Evolutionary conservation across 768 basidiomycete species (phyloP), one percentile per base, ranked within the genome.

Genomic region (Boletus vinaceobasis): DNA sequence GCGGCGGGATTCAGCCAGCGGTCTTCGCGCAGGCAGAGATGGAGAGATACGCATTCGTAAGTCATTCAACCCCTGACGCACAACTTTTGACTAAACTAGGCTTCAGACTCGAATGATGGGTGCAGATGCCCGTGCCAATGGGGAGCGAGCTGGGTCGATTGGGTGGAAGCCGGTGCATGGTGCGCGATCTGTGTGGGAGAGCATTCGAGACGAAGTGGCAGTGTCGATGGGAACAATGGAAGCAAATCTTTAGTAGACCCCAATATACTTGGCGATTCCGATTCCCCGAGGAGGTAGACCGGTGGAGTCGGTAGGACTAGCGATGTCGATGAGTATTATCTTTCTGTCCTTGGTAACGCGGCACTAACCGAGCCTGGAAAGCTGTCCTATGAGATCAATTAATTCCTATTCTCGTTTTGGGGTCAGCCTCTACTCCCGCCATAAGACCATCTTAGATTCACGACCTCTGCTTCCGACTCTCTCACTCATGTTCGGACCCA

Each of bases 131-230:
- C 65, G 49, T 50, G 62, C 57, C 13, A 59, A 53, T 9, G 61
- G 65, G 21, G 60, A 64, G 39, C 62, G 60, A 5, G 58, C 58
- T 2, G 50, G 57, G 35, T 59, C 52, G 7, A 58, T 69, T 38
- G 62, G 62, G 33, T 67, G 59, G 65, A 58, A 43, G n/a, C 62
- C 62, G 1, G 68, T 61, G 15, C 48, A 76, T 52, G 73, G 71
- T 1, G 77, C 65, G 7, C 50, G 46, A 14, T 77, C 79, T 52
- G 60, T 83, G 64, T 53, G 79, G 43, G 74, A 66, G 14, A 77
- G 74, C 58, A 69, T 81, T 53, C 64, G 64, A 43, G 62, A 67
- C 1, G 78, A 81, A 56, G 70, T 78, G 26, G 67, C 73, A 27
- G 65, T 64, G 17, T 58, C 48, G 0, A 46, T 60, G 42, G n/a